These are phyloP conservation scores for Blastocystis hominis DNA, from an alignment of 352 stramenopile species.

Conservation along the genomic window DNA sequence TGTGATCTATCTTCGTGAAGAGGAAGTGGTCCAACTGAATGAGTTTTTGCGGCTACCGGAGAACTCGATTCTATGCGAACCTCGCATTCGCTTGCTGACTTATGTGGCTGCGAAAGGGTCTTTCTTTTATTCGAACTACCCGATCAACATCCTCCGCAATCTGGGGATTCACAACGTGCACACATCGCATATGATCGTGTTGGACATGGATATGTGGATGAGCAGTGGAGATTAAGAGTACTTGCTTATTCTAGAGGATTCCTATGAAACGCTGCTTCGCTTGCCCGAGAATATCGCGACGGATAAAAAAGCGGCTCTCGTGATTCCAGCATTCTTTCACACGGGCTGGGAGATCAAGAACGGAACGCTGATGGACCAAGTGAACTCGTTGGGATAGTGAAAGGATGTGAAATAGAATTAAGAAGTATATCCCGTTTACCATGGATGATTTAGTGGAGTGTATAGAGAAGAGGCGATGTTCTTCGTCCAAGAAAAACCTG, in stretches of 20 bases:
- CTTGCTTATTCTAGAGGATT: conserved; percentile 1
- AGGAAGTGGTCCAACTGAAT: neutral
- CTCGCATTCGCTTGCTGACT: neutral
- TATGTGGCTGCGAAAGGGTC: neutral
- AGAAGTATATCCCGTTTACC: neutral
- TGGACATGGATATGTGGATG: conserved; percentile 54
- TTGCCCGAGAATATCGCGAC: neutral
- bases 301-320: neutral
- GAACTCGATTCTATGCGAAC: neutral
- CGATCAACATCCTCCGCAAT: conserved; percentile 54
- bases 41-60: neutral
- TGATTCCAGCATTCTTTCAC: conserved; percentile 45
- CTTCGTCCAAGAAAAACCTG: neutral
- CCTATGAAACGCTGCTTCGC: neutral
- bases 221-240: neutral
- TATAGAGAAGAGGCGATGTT: neutral
- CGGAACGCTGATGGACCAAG: conserved; percentile 2
- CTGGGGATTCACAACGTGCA: neutral
- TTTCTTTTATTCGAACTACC: conserved; percentile 41
- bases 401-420: neutral
- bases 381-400: neutral
- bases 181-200: neutral
- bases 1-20: conserved; percentile 25
- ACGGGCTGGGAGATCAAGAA: conserved; percentile 12
- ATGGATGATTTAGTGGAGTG: neutral